Percentiles rank a stretch among this genome's conserved stretches.
Evolutionary conservation across 2,329 filamentous ascomycete genomes (phyloP).

Genomic region (Polychaeton citri): DNA sequence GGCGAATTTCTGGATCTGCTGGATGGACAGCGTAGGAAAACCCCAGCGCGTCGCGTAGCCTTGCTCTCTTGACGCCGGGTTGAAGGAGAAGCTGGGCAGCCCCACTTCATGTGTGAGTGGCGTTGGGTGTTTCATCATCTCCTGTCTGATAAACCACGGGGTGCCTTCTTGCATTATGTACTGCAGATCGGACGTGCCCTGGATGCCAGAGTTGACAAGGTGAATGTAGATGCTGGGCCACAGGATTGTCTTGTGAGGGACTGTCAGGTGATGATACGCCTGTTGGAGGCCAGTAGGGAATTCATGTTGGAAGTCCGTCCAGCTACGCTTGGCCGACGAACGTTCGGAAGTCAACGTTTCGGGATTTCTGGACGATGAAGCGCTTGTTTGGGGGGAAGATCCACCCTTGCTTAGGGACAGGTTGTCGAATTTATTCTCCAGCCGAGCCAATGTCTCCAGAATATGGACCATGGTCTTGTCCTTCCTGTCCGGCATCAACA

Average conservation of each 20-base stretch:
- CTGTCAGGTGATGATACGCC: constrained; percentile 20
- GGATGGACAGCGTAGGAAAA: constrained; percentile 30
- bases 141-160: constrained; percentile 25
- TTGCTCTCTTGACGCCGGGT: constrained; percentile 4
- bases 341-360: neutral
- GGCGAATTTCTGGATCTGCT: constrained; percentile 37
- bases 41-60: constrained; percentile 11
- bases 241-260: constrained; percentile 39
- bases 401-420: constrained; percentile 9
- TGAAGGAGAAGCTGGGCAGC: constrained; percentile 12
- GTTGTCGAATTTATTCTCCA: constrained; percentile 44
- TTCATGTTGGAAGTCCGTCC: neutral
- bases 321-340: neutral
- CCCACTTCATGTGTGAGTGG: constrained; percentile 16
- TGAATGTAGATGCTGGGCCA: constrained; percentile 30
- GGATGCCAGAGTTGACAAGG: constrained; percentile 21
- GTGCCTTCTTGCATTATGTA: constrained; percentile 25
- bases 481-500: constrained; percentile 31
- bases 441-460: constrained; percentile 40
- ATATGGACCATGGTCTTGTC: constrained; percentile 51
- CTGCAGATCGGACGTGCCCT: constrained; percentile 21
- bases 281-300: constrained; percentile 2
- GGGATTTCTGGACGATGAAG: neutral
- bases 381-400: neutral
- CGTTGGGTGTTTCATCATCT: constrained; percentile 18